Evolutionary conservation across 1,284 basidiomycete genomes (phyloP).

Genomic region (Ceratobasidium sp.): DNA sequence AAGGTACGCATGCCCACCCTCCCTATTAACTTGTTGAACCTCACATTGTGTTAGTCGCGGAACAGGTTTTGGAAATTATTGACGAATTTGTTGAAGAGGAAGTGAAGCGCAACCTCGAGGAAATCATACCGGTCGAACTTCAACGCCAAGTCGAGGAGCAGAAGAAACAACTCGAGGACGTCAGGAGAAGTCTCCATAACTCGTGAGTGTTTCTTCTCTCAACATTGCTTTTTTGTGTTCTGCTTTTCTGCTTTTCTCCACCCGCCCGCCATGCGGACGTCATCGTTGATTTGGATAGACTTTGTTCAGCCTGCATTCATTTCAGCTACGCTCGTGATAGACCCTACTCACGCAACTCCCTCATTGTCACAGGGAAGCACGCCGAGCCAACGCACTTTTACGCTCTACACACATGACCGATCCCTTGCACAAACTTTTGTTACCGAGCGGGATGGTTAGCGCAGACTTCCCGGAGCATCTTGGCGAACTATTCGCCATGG

Average conservation of each 20-base stretch:
- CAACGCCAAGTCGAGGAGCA: constrained; percentile 43
- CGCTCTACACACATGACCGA: constrained; percentile 42
- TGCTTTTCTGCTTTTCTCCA: background rate
- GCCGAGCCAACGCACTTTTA: constrained; percentile 43
- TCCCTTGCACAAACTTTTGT: constrained; percentile 44
- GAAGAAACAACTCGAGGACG: constrained; percentile 43
- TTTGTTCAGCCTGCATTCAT: background rate
- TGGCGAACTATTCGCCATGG: constrained; percentile 41
- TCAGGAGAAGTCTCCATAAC: constrained; percentile 41
- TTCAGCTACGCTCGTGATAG: background rate
- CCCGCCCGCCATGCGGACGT: background rate
- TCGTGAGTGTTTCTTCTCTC: constrained; percentile 36
- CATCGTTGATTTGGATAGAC: background rate
- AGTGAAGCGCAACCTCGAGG: constrained; percentile 35
- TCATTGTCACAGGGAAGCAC: constrained; percentile 41
- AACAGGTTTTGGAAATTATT: constrained; percentile 41
- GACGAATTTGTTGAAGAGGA: constrained; percentile 41
- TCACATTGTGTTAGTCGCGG: constrained; percentile 10
- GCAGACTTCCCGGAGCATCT: constrained; percentile 44
- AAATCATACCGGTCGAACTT: constrained; percentile 42
- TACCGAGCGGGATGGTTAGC: constrained; percentile 38
- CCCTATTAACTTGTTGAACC: background rate
- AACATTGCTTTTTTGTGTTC: background rate
- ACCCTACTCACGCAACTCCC: background rate
- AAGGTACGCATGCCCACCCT: constrained; percentile 11